These are phyloP conservation scores for Candida tibetensis DNA, from an alignment of 805 yeast genomes.

Conservation along the genomic window DNA sequence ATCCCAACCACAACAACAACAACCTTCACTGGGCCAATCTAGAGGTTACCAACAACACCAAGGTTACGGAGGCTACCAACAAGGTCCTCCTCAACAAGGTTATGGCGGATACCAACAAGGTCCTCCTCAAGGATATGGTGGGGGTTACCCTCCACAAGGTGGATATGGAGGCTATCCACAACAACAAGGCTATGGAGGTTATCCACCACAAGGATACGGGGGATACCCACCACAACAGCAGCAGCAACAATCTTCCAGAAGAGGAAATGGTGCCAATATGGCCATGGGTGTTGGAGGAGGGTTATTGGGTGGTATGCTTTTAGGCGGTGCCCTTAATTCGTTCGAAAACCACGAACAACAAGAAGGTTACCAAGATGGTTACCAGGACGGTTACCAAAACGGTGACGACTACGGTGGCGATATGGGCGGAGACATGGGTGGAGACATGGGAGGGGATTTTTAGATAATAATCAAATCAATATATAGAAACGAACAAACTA, in stretches of 20 bases:
- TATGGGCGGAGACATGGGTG: constrained; percentile 16
- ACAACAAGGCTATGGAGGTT: constrained; percentile 12
- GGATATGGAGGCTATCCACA: constrained; percentile 7
- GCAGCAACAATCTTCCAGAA: constrained; percentile 29
- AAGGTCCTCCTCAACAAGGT: constrained; percentile 10
- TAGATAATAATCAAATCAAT: too few species aligned
- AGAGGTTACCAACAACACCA: constrained; percentile 16
- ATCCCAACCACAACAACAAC: constrained; percentile 1
- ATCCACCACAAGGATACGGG: constrained; percentile 23
- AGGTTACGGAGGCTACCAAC: constrained; percentile 19
- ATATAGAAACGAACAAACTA: too few species aligned
- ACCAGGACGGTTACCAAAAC: constrained; percentile 26
- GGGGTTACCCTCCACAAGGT: constrained; percentile 13
- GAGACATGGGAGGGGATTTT: constrained; percentile 4
- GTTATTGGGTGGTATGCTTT: constrained; percentile 56
- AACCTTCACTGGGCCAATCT: not conserved
- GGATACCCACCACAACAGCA: constrained; percentile 23
- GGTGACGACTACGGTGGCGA: constrained; percentile 27
- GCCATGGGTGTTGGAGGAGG: constrained; percentile 51
- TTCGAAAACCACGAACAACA: constrained; percentile 24
- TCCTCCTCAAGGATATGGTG: constrained; percentile 8
- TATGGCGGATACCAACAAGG: constrained; percentile 8
- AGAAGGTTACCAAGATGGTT: constrained; percentile 34
- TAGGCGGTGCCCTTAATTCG: constrained; percentile 43
- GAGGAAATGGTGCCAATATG: constrained; percentile 45